phyloP scores from a whole-genome alignment of 106 monocot genomes.

The Allium fistulosum region DNA sequence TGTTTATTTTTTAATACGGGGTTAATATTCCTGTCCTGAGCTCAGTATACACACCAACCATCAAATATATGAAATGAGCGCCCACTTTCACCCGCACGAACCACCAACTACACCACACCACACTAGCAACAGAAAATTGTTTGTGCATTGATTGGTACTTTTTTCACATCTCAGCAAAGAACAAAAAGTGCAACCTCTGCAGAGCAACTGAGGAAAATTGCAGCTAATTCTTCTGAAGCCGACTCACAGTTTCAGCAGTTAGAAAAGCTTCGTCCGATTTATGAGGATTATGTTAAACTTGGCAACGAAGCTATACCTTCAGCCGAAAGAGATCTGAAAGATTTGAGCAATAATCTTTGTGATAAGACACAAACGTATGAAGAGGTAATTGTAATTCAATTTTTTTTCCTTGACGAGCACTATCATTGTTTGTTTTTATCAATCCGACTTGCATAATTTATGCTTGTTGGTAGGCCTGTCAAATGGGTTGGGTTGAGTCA shows the following conservation, averaged over 20 bases:
- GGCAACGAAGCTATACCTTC: constrained; percentile 77
- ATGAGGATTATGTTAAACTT: constrained; percentile 90
- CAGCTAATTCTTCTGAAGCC: constrained; percentile 71
- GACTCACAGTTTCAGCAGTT: constrained; percentile 83
- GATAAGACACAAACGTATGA: constrained; percentile 83
- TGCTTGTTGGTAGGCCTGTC: no score
- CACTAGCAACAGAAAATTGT: not conserved
- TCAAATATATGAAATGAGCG: no score
- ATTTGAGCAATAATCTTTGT: constrained; percentile 49
- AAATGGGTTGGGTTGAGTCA: no score
- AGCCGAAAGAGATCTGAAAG: constrained; percentile 58
- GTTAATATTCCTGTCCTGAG: not conserved
- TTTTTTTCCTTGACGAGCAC: not conserved
- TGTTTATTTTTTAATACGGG: not conserved
- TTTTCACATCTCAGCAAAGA: constrained; percentile 68
- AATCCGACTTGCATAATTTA: no score
- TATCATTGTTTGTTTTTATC: not conserved
- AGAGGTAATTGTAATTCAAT: constrained; percentile 48
- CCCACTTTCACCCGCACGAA: no score
- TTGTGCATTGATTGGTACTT: constrained; percentile 5
- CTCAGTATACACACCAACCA: not conserved
- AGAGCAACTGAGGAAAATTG: constrained; percentile 76
- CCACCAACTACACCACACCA: no score
- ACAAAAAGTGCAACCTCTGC: constrained; percentile 79
- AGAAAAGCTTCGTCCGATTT: constrained; percentile 76